phyloP scores from a whole-genome alignment of 345 rosid species.

The Xanthoceras sorbifolium region DNA sequence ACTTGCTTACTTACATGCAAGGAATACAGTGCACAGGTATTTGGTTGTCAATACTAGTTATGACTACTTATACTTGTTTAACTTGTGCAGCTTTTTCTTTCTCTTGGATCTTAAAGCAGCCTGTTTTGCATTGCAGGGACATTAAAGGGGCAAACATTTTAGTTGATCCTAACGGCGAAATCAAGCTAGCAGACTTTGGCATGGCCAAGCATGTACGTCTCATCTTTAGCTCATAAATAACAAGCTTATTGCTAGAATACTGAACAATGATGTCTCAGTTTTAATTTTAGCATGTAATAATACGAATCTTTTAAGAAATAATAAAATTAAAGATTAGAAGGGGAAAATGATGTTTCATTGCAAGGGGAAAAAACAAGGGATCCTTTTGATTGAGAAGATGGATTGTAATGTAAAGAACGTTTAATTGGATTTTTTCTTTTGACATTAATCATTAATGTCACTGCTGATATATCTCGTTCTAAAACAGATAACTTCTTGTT shows the following conservation, averaged over 20 bases:
- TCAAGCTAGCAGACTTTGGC: slow-evolving; percentile 96
- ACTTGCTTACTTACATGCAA: slow-evolving; percentile 86
- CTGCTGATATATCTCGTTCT: slow-evolving; percentile 26
- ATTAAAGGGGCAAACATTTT: slow-evolving; percentile 97
- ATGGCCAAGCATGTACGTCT: slow-evolving; percentile 90
- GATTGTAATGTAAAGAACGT: neutral
- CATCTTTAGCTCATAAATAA: slow-evolving; percentile 12
- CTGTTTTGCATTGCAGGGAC: slow-evolving; percentile 56
- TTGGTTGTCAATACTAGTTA: slow-evolving; percentile 17
- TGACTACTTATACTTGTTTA: neutral
- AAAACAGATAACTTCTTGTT: slow-evolving; percentile 62
- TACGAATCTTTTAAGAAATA: neutral
- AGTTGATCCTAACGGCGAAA: slow-evolving; percentile 93
- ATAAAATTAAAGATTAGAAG: neutral
- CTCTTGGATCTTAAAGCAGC: slow-evolving; percentile 10
- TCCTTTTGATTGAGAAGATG: neutral
- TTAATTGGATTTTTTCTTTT: neutral
- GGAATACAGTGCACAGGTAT: slow-evolving; percentile 95
- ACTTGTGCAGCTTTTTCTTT: neutral
- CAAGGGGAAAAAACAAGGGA: neutral
- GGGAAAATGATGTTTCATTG: neutral
- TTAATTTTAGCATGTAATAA: neutral
- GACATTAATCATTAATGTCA: slow-evolving; percentile 9
- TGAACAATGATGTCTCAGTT: neutral
- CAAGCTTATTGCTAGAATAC: slow-evolving; percentile 4